phyloP scores from a whole-genome alignment of 345 rosid species.

The Eucalyptus brandiana region DNA sequence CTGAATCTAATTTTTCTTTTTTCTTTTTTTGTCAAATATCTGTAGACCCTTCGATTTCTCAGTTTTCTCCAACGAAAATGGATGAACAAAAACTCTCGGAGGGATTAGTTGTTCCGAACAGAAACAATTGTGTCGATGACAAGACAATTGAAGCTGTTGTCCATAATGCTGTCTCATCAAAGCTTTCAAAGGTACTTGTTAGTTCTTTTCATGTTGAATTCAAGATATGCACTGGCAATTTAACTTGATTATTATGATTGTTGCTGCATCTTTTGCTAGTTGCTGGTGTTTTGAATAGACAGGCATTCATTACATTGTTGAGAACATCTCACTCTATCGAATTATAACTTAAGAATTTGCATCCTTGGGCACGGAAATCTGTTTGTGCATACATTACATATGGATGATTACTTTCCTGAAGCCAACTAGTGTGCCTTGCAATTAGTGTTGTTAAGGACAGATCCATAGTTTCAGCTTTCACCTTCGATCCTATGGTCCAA shows the following conservation, averaged over 20 bases:
- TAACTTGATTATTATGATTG: neutral
- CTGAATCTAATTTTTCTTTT: neutral
- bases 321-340: neutral
- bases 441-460: neutral
- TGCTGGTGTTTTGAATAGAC: neutral
- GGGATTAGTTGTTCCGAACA: neutral
- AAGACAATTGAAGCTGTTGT: constrained; percentile 39
- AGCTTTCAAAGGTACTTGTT: constrained; percentile 44
- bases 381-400: neutral
- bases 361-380: neutral
- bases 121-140: constrained; percentile 7
- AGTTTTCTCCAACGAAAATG: constrained; percentile 9
- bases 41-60: constrained; percentile 64
- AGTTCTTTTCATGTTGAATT: neutral
- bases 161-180: constrained; percentile 22
- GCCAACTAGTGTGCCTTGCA: neutral
- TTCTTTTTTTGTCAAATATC: neutral
- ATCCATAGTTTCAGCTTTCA: neutral
- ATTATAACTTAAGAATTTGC: neutral
- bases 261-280: neutral
- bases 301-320: neutral
- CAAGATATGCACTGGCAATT: neutral
- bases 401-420: neutral
- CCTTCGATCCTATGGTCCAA: neutral
- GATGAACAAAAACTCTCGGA: constrained; percentile 11